A percentile compares a stretch with the other conserved stretches of the same genome.
phyloP scores from a whole-genome alignment of 345 rosid genomes.

The Toxicodendron radicans region DNA sequence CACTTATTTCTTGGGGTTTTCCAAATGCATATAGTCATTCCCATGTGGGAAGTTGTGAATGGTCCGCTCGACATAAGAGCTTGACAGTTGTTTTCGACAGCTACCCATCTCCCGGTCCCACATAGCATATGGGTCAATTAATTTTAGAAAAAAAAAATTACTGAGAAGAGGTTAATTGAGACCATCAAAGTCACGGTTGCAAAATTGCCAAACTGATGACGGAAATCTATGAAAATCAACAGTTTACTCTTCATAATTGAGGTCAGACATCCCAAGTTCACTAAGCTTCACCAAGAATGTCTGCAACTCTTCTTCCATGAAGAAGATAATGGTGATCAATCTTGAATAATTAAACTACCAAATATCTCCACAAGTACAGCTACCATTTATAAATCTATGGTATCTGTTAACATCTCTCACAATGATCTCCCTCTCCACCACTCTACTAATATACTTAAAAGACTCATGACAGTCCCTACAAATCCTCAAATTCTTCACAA shows the following conservation, averaged over 20 bases:
- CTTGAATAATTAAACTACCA: conserved; percentile 26
- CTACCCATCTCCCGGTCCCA: no score
- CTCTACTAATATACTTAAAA: conserved; percentile 44
- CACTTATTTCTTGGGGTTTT: no score
- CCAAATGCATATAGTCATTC: no score
- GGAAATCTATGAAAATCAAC: neutral
- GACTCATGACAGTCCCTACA: conserved; percentile 47
- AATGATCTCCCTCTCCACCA: conserved; percentile 38
- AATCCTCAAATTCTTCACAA: conserved; percentile 41
- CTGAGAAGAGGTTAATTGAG: no score
- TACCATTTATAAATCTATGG: conserved; percentile 42
- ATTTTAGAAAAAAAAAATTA: no score
- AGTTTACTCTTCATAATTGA: no score
- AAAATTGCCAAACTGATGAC: no score
- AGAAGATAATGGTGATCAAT: neutral
- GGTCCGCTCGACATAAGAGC: neutral
- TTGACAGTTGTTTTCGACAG: neutral
- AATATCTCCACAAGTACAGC: conserved; percentile 39
- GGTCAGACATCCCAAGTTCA: no score
- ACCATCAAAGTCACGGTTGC: no score
- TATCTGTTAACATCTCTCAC: conserved; percentile 50
- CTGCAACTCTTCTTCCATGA: neutral
- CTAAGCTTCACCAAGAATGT: neutral
- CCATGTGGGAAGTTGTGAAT: no score
- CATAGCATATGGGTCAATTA: no score